Evolutionary conservation across 805 yeast genomes (phyloP).

Genomic region (Candida orba): DNA sequence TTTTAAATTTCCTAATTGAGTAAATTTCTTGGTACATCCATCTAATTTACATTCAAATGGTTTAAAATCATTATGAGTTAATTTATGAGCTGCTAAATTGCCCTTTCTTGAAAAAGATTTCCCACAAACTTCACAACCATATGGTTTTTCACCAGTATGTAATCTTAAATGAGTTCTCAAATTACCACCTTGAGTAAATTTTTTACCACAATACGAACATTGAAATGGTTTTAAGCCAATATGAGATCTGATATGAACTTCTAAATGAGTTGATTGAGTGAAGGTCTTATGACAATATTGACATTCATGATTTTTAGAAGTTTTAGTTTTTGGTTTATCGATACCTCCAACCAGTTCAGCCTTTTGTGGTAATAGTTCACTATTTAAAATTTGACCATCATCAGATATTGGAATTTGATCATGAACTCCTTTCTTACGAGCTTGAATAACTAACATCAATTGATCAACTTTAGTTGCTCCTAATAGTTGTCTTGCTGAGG

Average conservation of each 20-base stretch:
- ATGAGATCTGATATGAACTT: slow-evolving; percentile 83
- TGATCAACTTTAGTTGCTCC: slow-evolving; percentile 91
- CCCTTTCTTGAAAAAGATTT: slow-evolving; percentile 85
- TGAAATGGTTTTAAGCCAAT: slow-evolving; percentile 80
- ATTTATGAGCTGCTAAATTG: slow-evolving; percentile 78
- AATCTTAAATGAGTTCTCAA: slow-evolving; percentile 76
- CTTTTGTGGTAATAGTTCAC: slow-evolving; percentile 47
- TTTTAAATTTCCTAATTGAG: slow-evolving; percentile 89
- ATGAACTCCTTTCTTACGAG: slow-evolving; percentile 71
- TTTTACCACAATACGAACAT: slow-evolving; percentile 71
- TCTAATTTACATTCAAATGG: slow-evolving; percentile 80
- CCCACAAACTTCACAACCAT: slow-evolving; percentile 67
- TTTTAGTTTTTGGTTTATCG: slow-evolving; percentile 46
- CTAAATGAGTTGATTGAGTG: slow-evolving; percentile 86
- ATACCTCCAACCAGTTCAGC: slow-evolving; percentile 74
- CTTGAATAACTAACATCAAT: slow-evolving; percentile 85
- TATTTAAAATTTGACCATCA: slow-evolving; percentile 64
- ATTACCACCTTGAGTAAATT: slow-evolving; percentile 88
- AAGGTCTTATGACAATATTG: slow-evolving; percentile 73
- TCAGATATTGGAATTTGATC: slow-evolving; percentile 55
- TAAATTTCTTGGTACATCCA: slow-evolving; percentile 74
- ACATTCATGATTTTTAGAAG: slow-evolving; percentile 57
- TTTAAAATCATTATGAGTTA: slow-evolving; percentile 73
- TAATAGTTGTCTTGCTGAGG: slow-evolving; percentile 42
- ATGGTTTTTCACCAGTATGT: slow-evolving; percentile 92